phyloP scores from a whole-genome alignment of 2,329 filamentous ascomycete genomes.

The Apiospora phragmitis region DNA sequence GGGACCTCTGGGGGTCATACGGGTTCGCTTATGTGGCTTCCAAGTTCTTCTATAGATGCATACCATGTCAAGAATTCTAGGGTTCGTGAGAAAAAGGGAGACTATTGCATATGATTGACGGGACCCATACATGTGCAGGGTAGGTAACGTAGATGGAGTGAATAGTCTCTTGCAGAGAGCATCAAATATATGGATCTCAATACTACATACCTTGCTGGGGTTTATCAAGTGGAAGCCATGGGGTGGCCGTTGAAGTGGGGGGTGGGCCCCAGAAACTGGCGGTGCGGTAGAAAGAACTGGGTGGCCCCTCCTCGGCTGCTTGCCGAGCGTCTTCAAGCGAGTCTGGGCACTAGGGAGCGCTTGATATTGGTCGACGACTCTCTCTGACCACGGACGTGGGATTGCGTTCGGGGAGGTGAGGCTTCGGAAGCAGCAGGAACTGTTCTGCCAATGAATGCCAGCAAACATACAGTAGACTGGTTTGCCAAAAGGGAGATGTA shows the following conservation, averaged over 20 bases:
- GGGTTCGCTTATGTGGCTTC: background rate
- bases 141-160: background rate
- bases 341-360: background rate
- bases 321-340: constrained; percentile 9
- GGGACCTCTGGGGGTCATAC: background rate
- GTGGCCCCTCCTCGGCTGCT: background rate
- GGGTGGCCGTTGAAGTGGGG: background rate
- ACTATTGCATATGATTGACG: background rate
- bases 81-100: background rate
- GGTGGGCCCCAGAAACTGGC: background rate
- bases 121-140: background rate
- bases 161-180: background rate
- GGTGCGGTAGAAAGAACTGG: background rate
- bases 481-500: background rate
- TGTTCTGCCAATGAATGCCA: background rate
- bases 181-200: background rate
- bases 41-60: background rate
- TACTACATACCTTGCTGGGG: background rate
- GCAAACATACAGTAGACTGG: background rate
- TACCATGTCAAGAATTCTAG: background rate
- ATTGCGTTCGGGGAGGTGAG: background rate
- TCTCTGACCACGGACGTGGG: too few relatives aligned
- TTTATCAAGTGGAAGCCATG: background rate
- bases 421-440: background rate
- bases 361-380: background rate